Conservation (phyloP, 768 basidiomycete species). For the Clitopilus hobsonii region DNA sequence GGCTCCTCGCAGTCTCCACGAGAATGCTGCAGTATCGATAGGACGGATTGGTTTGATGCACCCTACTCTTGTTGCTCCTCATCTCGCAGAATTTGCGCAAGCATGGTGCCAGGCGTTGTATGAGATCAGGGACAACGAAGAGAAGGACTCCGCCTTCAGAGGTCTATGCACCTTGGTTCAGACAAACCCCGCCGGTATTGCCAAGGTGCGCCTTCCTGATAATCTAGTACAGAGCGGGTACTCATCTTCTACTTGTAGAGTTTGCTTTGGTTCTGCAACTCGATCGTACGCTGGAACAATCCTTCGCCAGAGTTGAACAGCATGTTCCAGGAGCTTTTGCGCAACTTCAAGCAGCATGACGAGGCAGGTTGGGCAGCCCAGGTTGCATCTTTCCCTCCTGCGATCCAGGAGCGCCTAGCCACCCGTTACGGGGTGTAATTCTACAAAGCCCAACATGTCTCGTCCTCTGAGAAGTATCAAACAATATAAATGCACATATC, state of each 20-base stretch:
- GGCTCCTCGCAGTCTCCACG: slow-evolving; percentile 89
- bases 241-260: slow-evolving; percentile 47
- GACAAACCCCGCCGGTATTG: slow-evolving; percentile 88
- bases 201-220: slow-evolving; percentile 51
- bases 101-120: slow-evolving; percentile 97
- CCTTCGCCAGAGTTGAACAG: slow-evolving; percentile 88
- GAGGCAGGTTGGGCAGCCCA: slow-evolving; percentile 83
- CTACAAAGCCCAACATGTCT: neutral
- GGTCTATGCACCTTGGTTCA: slow-evolving; percentile 96
- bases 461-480: neutral
- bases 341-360: slow-evolving; percentile 87
- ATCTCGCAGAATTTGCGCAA: slow-evolving; percentile 86
- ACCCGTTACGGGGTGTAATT: slow-evolving; percentile 81
- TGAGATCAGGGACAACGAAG: slow-evolving; percentile 98
- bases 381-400: slow-evolving; percentile 78
- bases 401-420: slow-evolving; percentile 82
- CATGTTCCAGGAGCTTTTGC: slow-evolving; percentile 90
- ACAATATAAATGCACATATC: slow-evolving; percentile 3
- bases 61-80: slow-evolving; percentile 82
- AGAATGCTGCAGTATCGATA: slow-evolving; percentile 98
- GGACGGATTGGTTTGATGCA: slow-evolving; percentile 94
- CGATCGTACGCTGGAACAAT: slow-evolving; percentile 91
- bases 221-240: neutral
- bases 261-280: slow-evolving; percentile 96
- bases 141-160: slow-evolving; percentile 98